Evolutionary conservation across 2,329 filamentous ascomycete genomes (phyloP).

Genomic region (Byssoonygena ceratinophila): DNA sequence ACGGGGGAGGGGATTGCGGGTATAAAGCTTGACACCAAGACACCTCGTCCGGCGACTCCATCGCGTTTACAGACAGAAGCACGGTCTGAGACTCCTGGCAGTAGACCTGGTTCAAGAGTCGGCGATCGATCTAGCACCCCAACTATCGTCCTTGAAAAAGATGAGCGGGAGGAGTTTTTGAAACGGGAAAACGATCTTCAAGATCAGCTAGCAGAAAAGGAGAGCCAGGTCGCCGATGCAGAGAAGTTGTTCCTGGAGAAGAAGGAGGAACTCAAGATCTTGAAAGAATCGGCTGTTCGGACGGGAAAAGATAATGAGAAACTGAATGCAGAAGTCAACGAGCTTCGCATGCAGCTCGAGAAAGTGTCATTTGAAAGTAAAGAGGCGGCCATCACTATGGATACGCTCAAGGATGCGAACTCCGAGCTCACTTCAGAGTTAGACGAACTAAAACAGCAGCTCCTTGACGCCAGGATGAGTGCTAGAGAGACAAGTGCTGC

Average conservation of each 20-base stretch:
- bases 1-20: slow-evolving; percentile 44
- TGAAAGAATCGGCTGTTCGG: slow-evolving; percentile 77
- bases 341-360: slow-evolving; percentile 93
- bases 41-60: slow-evolving; percentile 34
- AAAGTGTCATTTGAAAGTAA: slow-evolving; percentile 92
- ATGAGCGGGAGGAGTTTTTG: slow-evolving; percentile 92
- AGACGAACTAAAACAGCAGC: slow-evolving; percentile 90
- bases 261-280: slow-evolving; percentile 71
- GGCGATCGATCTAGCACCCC: slow-evolving; percentile 81
- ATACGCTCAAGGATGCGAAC: slow-evolving; percentile 92
- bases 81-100: slow-evolving; percentile 49
- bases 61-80: slow-evolving; percentile 34
- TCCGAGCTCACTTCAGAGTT: slow-evolving; percentile 81
- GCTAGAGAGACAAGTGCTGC: slow-evolving; percentile 86
- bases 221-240: slow-evolving; percentile 64
- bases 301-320: slow-evolving; percentile 84
- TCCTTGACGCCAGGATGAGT: slow-evolving; percentile 91
- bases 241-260: slow-evolving; percentile 73
- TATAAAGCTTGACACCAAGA: slow-evolving; percentile 37
- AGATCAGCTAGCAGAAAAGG: slow-evolving; percentile 88
- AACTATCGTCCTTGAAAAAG: slow-evolving; percentile 80
- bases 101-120: slow-evolving; percentile 52
- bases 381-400: slow-evolving; percentile 95
- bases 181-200: slow-evolving; percentile 93
- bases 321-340: slow-evolving; percentile 74